Evolutionary conservation across 495 filamentous ascomycete species (phyloP).

Genomic region (Penicillium chermesinum): DNA sequence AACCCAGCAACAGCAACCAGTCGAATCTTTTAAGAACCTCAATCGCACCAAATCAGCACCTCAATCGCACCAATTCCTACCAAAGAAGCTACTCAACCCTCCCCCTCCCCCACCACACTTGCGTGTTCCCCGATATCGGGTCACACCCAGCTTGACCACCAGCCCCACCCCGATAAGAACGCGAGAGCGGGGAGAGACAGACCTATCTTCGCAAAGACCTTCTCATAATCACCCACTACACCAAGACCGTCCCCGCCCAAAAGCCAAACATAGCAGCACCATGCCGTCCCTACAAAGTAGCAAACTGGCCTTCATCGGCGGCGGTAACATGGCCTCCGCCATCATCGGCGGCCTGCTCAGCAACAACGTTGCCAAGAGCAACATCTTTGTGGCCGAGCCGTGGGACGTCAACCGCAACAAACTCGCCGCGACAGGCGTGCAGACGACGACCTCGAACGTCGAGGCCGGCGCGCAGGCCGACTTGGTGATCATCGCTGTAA

Average conservation of each 20-base stretch:
- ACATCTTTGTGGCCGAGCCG: slow-evolving; percentile 66
- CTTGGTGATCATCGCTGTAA: slow-evolving; percentile 73
- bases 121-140: slow-evolving; percentile 10
- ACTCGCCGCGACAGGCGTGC: slow-evolving; percentile 81
- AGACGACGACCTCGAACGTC: slow-evolving; percentile 76
- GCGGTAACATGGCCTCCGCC: slow-evolving; percentile 43
- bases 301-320: slow-evolving; percentile 41
- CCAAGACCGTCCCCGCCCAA: slow-evolving; percentile 7
- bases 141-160: not conserved
- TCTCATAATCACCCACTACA: slow-evolving; percentile 7
- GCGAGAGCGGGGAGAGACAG: slow-evolving; percentile 16
- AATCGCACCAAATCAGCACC: too few species aligned
- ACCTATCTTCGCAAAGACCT: too few species aligned
- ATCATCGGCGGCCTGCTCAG: slow-evolving; percentile 38
- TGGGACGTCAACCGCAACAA: slow-evolving; percentile 82
- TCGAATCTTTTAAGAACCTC: too few species aligned
- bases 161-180: slow-evolving; percentile 14
- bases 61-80: too few species aligned
- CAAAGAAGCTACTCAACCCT: too few species aligned
- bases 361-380: slow-evolving; percentile 30
- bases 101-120: not conserved
- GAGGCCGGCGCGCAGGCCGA: slow-evolving; percentile 91
- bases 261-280: slow-evolving; percentile 6
- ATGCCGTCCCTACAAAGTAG: slow-evolving; percentile 37
- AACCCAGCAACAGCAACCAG: too few species aligned